Conservation (phyloP, 2,329 filamentous ascomycete species). For the Pseudogymnoascus sp. region DNA sequence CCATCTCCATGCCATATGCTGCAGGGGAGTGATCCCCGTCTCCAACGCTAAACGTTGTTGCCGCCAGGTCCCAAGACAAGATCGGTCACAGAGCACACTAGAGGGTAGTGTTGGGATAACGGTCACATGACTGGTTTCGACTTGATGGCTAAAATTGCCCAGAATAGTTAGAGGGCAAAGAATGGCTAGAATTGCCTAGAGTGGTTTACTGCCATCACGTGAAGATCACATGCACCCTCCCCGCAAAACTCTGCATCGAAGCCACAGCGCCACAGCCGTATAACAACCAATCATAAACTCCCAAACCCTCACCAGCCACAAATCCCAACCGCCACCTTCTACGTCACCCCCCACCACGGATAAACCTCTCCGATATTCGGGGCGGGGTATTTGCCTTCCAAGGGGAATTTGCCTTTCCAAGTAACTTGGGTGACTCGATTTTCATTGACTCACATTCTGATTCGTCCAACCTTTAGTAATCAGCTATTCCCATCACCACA, state of each 20-base stretch:
- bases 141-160: too few relatives aligned
- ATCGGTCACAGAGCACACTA: neutral
- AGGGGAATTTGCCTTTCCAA: neutral
- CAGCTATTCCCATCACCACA: conserved; percentile 7
- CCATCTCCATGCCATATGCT: neutral
- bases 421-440: neutral
- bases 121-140: neutral
- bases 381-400: neutral
- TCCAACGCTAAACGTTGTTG: neutral
- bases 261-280: neutral
- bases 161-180: too few relatives aligned
- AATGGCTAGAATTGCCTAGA: too few relatives aligned
- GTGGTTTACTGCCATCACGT: too few relatives aligned
- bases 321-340: neutral
- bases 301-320: neutral
- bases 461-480: conserved; percentile 3
- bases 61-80: neutral
- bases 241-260: neutral
- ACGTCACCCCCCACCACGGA: neutral
- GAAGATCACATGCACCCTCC: neutral
- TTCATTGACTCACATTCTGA: conserved; percentile 8
- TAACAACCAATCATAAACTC: too few relatives aligned
- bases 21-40: neutral
- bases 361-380: conserved; percentile 1
- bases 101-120: neutral